Percentiles rank a stretch among this genome's conserved stretches.
phyloP scores from a whole-genome alignment of 441 rosid genomes.

The Croton laevigatus region DNA sequence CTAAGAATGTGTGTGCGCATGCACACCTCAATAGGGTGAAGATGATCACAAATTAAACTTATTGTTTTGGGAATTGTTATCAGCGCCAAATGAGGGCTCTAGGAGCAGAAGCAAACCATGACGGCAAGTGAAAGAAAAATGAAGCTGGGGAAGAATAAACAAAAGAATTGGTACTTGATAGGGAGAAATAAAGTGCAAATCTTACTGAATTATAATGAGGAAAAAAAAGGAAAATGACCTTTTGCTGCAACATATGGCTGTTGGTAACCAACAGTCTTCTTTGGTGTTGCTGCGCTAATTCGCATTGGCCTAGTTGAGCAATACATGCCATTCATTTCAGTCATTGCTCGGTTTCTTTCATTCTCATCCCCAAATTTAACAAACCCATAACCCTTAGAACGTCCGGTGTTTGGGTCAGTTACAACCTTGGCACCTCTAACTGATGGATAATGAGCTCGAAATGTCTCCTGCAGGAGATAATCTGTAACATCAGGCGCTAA shows the following conservation, averaged over 20 bases:
- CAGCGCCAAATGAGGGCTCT: neutral
- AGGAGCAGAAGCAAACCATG: neutral
- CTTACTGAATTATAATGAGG: neutral
- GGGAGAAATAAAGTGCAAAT: too few species aligned
- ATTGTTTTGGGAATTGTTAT: too few species aligned
- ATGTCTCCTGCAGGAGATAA: conserved; percentile 88
- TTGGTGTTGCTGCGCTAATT: conserved; percentile 89
- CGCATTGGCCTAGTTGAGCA: conserved; percentile 97
- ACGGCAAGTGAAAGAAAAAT: neutral
- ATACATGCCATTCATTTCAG: conserved; percentile 88
- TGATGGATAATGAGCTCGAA: conserved; percentile 73
- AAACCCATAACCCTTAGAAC: conserved; percentile 96
- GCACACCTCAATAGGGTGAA: too few species aligned
- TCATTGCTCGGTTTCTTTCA: conserved; percentile 88
- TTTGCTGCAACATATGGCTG: conserved; percentile 59
- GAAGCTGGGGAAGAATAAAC: neutral
- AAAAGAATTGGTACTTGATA: too few species aligned
- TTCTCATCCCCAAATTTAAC: conserved; percentile 85
- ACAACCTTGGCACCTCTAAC: conserved; percentile 99
- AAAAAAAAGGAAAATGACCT: conserved; percentile 37
- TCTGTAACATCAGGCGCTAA: conserved; percentile 92
- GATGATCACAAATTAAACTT: too few species aligned
- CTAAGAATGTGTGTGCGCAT: too few species aligned
- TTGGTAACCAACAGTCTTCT: conserved; percentile 63
- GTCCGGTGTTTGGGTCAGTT: conserved; percentile 87